phyloP scores from a whole-genome alignment of 1,139 yeast genomes.

The Yamadazyma buinensis region DNA sequence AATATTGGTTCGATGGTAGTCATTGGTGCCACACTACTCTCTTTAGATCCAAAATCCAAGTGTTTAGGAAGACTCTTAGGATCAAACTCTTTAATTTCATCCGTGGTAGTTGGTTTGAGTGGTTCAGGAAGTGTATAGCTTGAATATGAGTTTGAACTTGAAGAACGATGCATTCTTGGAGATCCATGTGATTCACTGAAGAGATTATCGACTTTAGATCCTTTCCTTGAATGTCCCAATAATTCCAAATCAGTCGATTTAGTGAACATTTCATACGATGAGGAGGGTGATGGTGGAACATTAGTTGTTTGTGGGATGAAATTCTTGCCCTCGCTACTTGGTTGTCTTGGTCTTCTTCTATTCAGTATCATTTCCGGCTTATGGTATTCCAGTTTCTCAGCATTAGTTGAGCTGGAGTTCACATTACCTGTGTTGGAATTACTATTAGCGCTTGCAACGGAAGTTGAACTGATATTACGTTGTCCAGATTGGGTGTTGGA shows the following conservation, averaged over 20 bases:
- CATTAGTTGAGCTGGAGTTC: conserved; percentile 6
- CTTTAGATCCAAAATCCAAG: neutral
- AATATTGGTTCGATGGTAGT: neutral
- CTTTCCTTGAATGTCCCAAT: conserved; percentile 9
- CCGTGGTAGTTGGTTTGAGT: no score
- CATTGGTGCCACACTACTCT: neutral
- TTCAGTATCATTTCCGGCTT: conserved; percentile 68
- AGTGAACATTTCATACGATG: conserved; percentile 13
- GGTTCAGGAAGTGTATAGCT: no score
- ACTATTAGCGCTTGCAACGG: no score
- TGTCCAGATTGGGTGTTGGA: conserved; percentile 10
- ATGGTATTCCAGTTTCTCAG: conserved; percentile 25
- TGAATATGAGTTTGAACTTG: neutral
- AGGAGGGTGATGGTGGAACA: conserved; percentile 4
- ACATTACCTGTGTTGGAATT: conserved; percentile 29
- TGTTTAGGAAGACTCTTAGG: no score
- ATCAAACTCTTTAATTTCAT: no score
- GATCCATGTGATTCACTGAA: neutral
- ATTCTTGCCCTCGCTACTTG: conserved; percentile 11
- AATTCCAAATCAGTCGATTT: conserved; percentile 6
- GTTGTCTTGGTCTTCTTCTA: conserved; percentile 40
- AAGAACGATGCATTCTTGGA: neutral
- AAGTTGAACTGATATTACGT: no score
- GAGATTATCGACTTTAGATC: conserved; percentile 6
- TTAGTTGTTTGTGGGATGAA: neutral